Evolutionary conservation across 164 flowering plant species (phyloP).

Genomic region (Annona squamosa): DNA sequence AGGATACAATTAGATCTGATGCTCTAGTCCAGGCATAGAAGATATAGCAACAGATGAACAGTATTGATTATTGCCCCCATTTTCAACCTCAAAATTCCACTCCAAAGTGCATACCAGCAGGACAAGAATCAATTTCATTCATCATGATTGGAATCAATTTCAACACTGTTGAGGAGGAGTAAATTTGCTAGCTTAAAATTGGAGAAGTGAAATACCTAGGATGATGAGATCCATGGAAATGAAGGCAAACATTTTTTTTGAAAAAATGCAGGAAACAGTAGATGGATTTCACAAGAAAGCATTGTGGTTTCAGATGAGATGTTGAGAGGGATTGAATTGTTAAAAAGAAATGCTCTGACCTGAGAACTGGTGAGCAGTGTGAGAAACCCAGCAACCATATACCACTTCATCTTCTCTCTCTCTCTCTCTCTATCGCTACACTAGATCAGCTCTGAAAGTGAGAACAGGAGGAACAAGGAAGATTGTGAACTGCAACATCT

Average conservation of each 20-base stretch:
- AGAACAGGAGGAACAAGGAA: no score
- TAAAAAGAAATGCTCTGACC: slow-evolving; percentile 23
- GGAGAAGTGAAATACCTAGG: not conserved
- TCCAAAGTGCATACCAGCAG: no score
- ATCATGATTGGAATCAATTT: no score
- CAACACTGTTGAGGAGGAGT: no score
- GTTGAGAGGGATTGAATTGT: not conserved
- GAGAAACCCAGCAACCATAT: slow-evolving; percentile 72
- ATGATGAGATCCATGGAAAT: not conserved
- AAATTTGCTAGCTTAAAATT: no score
- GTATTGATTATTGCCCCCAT: no score
- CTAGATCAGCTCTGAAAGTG: not conserved
- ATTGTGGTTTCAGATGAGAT: not conserved
- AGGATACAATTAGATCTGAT: not conserved
- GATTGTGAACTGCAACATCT: no score
- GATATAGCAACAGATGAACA: no score
- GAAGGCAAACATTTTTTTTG: not conserved
- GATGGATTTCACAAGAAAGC: not conserved
- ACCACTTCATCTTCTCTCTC: slow-evolving; percentile 61
- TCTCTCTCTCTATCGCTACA: not conserved
- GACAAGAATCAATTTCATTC: no score
- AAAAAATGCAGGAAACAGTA: not conserved
- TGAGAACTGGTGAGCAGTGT: slow-evolving; percentile 87
- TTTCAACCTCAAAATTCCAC: no score
- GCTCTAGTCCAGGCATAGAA: not conserved